phyloP scores from a whole-genome alignment of 2,329 filamentous ascomycete genomes.

The Tolypocladium sp. region DNA sequence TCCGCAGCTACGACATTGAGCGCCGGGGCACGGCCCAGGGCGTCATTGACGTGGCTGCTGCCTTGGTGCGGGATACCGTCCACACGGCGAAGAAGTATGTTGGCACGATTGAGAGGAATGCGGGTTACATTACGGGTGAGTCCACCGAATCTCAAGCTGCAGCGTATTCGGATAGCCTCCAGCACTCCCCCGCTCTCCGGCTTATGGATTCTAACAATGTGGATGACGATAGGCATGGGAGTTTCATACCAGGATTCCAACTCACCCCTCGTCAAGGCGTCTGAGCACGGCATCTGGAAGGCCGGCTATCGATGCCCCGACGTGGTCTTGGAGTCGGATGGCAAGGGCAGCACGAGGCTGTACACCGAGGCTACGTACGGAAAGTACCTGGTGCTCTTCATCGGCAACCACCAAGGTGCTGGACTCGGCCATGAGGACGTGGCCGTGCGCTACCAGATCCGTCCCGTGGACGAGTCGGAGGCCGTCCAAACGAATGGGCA shows the following conservation, averaged over 20 bases:
- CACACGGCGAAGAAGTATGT: slow-evolving; percentile 35
- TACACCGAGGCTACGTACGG: slow-evolving; percentile 23
- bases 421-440: slow-evolving; percentile 3
- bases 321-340: slow-evolving; percentile 13
- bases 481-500: background rate
- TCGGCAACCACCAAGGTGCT: slow-evolving; percentile 5
- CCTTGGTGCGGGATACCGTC: slow-evolving; percentile 34
- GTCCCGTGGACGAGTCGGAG: background rate
- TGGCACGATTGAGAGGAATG: slow-evolving; percentile 35
- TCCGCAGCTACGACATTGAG: slow-evolving; percentile 35
- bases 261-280: slow-evolving; percentile 24
- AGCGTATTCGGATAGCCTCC: no score
- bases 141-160: background rate
- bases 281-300: slow-evolving; percentile 24
- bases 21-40: slow-evolving; percentile 31
- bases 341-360: slow-evolving; percentile 14
- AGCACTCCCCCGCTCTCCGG: background rate
- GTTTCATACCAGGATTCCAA: slow-evolving; percentile 26
- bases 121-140: slow-evolving; percentile 37
- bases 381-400: slow-evolving; percentile 17
- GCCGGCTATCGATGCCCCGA: slow-evolving; percentile 29
- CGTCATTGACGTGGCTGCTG: slow-evolving; percentile 37
- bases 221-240: slow-evolving; percentile 23
- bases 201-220: background rate
- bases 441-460: slow-evolving; percentile 1